Conservation (phyloP, 345 rosid genomes). For the Pseudoturritis turrita region DNA sequence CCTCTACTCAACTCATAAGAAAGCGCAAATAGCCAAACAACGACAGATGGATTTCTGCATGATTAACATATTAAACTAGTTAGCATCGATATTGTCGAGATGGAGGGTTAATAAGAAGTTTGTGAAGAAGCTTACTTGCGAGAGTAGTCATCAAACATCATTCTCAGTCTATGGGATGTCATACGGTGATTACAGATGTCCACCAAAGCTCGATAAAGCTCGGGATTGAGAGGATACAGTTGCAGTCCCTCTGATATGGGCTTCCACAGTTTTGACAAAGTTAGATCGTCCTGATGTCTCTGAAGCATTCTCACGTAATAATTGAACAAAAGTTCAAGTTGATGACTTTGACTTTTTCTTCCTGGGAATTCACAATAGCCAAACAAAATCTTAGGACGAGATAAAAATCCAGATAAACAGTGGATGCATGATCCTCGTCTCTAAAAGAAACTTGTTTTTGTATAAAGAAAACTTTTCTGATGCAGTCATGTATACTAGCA, state of each 20-base stretch:
- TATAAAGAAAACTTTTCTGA: not conserved
- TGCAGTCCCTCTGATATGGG: conserved; percentile 65
- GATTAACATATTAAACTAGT: not conserved
- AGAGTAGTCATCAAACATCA: conserved; percentile 60
- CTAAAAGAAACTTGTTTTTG: not conserved
- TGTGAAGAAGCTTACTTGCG: conserved; percentile 50
- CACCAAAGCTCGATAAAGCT: conserved; percentile 56
- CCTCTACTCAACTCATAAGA: conserved; percentile 70
- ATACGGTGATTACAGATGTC: conserved; percentile 65
- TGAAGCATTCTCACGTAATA: conserved; percentile 62
- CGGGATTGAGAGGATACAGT: conserved; percentile 68
- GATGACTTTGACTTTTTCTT: conserved; percentile 66
- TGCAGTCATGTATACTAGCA: conserved; percentile 2
- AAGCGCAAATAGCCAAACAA: conserved; percentile 75
- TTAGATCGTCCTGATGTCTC: conserved; percentile 58
- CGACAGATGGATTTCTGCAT: conserved; percentile 66
- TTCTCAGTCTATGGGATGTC: conserved; percentile 73
- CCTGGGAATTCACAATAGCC: conserved; percentile 40
- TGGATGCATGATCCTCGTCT: conserved; percentile 4
- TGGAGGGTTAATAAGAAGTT: not conserved
- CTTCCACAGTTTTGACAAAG: conserved; percentile 66
- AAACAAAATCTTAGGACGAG: not conserved
- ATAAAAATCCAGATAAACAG: not conserved
- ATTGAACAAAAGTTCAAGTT: conserved; percentile 58
- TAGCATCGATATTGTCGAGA: not conserved